Base-by-base conservation (phyloP, 169 alveolate genomes). In the Miamiensis avidus region DNA sequence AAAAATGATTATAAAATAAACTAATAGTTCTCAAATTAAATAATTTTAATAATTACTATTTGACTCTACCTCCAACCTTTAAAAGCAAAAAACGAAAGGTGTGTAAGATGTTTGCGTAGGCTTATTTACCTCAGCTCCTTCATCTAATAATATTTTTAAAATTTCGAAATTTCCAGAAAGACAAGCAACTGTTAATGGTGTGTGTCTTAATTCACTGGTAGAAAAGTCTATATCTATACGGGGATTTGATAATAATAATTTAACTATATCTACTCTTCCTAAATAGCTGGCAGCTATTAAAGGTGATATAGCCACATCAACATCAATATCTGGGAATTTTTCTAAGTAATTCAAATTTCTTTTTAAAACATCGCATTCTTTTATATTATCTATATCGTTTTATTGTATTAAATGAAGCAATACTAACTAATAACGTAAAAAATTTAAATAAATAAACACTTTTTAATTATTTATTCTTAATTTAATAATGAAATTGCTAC, bases 111-210 rank as follows among this genome's bases (percentile, higher is more conserved):
- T 74, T 76, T 31, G 74, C 75, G 83, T 90, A 78, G 90, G 89
- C 69, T 83, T 86, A 76, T 81, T 86, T n/a, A 89, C 89, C 79
- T 87, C 90, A 25, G 91, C 91, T 30, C 87, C 78, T 65, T 82
- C 82, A 83, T 86, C 91, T 28, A 90, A 73, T 49, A 90, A 77
- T 49, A 86, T 78, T 90, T 86, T 83, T 26, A 87, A 78, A 29
- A 90, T 86, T 90, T 90, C 94, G 78, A 83, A 90, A 86, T 90
- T 81, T 27, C 94, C 94, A 82, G 87, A 86, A 76, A 79, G 79
- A 34, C 90, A 86, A 29, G 94, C 84, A 25, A 90, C 79, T 49
- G 89, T 84, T 78, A 90, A 81, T 28, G 94, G 91, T 27, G 94
- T 69, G 75, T 84, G 84, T 72, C 81, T 76, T 69, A 86, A 82